Conservation (phyloP, 768 basidiomycete species). For the Leccinum truebloodii region DNA sequence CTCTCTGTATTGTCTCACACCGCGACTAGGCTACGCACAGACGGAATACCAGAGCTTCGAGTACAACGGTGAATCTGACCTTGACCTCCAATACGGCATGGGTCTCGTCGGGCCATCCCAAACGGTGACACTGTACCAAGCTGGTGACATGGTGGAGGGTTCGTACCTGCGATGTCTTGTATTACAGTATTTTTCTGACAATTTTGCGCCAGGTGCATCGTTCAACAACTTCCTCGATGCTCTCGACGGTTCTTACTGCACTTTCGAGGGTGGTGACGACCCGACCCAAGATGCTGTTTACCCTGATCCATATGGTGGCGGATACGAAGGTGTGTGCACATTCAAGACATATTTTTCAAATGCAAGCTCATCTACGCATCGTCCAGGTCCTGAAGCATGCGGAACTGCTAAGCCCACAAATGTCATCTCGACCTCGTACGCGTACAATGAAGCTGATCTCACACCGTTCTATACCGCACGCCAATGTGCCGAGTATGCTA, state of each 20-base stretch:
- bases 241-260: conserved; percentile 36
- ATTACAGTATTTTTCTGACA: not conserved
- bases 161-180: not conserved
- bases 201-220: conserved; percentile 14
- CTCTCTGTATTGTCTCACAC: conserved; percentile 5
- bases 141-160: conserved; percentile 32
- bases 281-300: conserved; percentile 27
- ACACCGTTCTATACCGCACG: conserved; percentile 38
- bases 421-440: conserved; percentile 45
- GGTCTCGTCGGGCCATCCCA: conserved; percentile 21
- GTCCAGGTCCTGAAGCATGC: conserved; percentile 36
- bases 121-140: conserved; percentile 26
- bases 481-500: conserved; percentile 48
- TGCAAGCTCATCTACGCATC: not conserved
- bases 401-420: conserved; percentile 36
- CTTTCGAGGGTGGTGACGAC: conserved; percentile 38
- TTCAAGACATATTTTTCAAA: not conserved
- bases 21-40: not conserved
- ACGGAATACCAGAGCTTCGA: conserved; percentile 9
- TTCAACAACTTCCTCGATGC: conserved; percentile 40
- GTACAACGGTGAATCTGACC: conserved; percentile 33
- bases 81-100: conserved; percentile 37
- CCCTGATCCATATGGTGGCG: conserved; percentile 25
- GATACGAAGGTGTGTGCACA: conserved; percentile 20
- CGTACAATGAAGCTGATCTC: conserved; percentile 37